Evolutionary conservation across 2,329 filamentous ascomycete species (phyloP).

Genomic region (Triangularia verruculosa): DNA sequence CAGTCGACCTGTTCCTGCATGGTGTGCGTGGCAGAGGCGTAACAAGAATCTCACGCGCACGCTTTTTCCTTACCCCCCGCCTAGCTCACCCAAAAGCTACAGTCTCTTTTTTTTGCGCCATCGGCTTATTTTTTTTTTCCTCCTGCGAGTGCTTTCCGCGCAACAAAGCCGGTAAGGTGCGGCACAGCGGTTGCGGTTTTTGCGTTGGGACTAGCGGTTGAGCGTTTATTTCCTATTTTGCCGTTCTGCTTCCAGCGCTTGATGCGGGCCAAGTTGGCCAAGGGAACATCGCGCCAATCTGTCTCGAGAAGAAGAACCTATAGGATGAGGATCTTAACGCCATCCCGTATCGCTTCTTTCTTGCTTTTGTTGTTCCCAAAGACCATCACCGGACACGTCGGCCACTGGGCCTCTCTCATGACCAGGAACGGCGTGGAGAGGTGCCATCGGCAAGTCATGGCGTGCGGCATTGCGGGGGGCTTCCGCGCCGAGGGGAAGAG

Average conservation of each 20-base stretch:
- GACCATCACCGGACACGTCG: background rate
- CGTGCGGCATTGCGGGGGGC: slow-evolving; percentile 1
- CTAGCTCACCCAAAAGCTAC: too few species aligned
- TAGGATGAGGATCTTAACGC: background rate
- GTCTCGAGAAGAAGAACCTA: background rate
- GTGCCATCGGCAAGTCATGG: slow-evolving; percentile 5
- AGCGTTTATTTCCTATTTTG: background rate
- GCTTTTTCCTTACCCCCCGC: too few species aligned
- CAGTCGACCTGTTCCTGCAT: background rate
- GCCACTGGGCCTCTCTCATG: background rate
- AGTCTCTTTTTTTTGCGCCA: background rate
- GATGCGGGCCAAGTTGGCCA: background rate
- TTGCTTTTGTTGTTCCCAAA: background rate
- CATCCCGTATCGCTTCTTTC: background rate
- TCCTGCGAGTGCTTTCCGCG: background rate
- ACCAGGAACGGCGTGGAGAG: background rate
- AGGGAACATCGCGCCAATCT: background rate
- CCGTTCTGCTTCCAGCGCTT: background rate
- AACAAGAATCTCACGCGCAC: too few species aligned
- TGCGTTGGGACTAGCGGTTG: background rate
- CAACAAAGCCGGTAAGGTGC: background rate
- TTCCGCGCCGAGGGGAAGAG: background rate
- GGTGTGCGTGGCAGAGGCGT: background rate
- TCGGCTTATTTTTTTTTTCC: background rate
- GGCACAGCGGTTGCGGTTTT: background rate